A percentile compares a stretch with the other conserved stretches of the same genome.
phyloP scores from a whole-genome alignment of 108 stramenopile genomes.

The Nitzschia inconspicua region DNA sequence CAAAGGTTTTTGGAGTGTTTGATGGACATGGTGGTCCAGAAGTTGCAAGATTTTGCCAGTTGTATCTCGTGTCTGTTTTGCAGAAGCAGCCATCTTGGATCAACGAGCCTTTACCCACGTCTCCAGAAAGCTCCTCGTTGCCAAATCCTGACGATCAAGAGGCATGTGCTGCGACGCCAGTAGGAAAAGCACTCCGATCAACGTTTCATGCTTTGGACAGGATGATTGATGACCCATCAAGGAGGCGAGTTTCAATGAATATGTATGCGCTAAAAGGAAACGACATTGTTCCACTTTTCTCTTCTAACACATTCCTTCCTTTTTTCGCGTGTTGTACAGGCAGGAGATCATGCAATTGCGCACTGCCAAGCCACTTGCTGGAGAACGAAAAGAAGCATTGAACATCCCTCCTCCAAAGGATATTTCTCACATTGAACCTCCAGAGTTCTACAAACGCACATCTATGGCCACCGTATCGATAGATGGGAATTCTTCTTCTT shows the following conservation, averaged over 20 bases:
- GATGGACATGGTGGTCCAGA: constrained; percentile 95
- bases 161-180: constrained; percentile 20
- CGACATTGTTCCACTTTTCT: background rate
- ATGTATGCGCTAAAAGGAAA: background rate
- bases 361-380: constrained; percentile 28
- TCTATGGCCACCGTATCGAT: too few species aligned
- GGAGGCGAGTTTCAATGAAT: constrained; percentile 19
- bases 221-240: constrained; percentile 62
- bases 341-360: constrained; percentile 34
- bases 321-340: constrained; percentile 9
- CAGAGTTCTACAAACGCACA: too few species aligned
- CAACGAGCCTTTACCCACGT: background rate
- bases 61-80: constrained; percentile 79
- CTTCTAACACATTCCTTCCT: background rate
- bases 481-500: too few species aligned
- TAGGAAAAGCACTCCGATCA: constrained; percentile 57
- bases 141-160: too few species aligned
- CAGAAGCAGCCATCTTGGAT: constrained; percentile 49
- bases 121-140: background rate
- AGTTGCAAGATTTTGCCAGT: constrained; percentile 85
- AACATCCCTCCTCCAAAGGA: constrained; percentile 17
- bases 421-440: too few species aligned
- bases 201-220: constrained; percentile 83
- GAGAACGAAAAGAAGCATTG: constrained; percentile 22
- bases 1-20: constrained; percentile 88